phyloP scores from a whole-genome alignment of 164 flowering plant genomes.

The Buxus sempervirens region DNA sequence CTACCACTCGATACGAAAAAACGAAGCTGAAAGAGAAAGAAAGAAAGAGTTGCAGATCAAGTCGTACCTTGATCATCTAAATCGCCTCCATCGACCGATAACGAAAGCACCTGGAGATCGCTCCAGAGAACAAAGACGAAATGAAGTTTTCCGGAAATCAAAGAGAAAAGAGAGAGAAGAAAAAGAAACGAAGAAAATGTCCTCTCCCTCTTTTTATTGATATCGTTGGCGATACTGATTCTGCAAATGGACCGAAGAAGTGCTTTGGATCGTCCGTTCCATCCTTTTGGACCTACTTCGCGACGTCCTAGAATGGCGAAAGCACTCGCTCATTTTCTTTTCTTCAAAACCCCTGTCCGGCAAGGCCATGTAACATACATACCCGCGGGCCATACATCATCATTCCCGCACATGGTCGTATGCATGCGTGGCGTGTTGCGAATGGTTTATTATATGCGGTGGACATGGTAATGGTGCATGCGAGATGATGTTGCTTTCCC shows the following conservation, averaged over 20 bases:
- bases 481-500: too few species aligned
- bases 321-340: too few species aligned
- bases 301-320: neutral
- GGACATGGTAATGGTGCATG: too few species aligned
- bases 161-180: neutral
- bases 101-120: conserved; percentile 2
- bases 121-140: neutral
- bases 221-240: neutral
- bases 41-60: neutral
- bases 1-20: too few species aligned
- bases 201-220: neutral
- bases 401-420: too few species aligned
- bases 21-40: too few species aligned
- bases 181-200: neutral
- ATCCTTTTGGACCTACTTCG: conserved; percentile 10
- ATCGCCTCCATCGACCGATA: conserved; percentile 6
- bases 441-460: too few species aligned
- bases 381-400: too few species aligned
- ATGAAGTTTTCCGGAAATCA: neutral
- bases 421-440: too few species aligned
- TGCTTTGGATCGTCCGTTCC: conserved; percentile 17
- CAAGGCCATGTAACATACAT: too few species aligned
- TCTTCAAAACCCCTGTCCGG: too few species aligned
- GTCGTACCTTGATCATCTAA: conserved; percentile 1
- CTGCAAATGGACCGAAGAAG: neutral